Base-by-base conservation (phyloP, 2,329 filamentous ascomycete species). In the Dactylella cylindrospora region DNA sequence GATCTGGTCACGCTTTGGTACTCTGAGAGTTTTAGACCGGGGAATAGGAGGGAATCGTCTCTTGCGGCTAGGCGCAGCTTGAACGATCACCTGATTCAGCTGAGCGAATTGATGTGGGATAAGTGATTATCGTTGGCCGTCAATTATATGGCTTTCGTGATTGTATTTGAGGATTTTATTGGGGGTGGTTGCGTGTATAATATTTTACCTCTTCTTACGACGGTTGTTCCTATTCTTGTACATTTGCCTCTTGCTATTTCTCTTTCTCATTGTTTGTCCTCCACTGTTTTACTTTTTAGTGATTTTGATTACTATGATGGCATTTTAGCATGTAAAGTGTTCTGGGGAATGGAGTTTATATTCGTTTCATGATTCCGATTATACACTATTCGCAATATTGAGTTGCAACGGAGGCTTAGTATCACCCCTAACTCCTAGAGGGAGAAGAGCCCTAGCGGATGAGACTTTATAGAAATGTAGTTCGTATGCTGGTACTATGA, bases 31-130 rank as follows among this genome's bases (percentile, higher is more conserved):
- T 47, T 64, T 15, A 51, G 31, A 45, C 71, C 87, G 66, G 78
- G 79, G 5, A 83, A 84, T 79, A 82, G 43, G 81, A 86, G 73
- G 76, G 86, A 66, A 84, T 86, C 25, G 80, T 87, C 52, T 80
- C 79, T 36, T 17, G 80, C 81, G 59, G 86, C 85, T 2, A 83
- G 81, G 76, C 78, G 85, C 70, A 79, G 80, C 70, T 79, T 89
- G 78, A 84, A 81, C 52, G 85, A 88, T 68, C 84, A 85, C 75
- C 72, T 87, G 69, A 72, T 86, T 61, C 80, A 80, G 67, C 74
- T 90, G 68, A 86, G 83, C 68, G 86, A 90, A 76, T 78, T 83
- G 68, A 82, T 86, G 80, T 88, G 82, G 83, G 80, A 84, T 73
- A 78, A 73, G 57, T 79, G 32, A 36, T 3, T 9, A 3, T 12